Base-by-base conservation (phyloP, 2,329 filamentous ascomycete species). In the Lasiodiplodia hormozganensis region DNA sequence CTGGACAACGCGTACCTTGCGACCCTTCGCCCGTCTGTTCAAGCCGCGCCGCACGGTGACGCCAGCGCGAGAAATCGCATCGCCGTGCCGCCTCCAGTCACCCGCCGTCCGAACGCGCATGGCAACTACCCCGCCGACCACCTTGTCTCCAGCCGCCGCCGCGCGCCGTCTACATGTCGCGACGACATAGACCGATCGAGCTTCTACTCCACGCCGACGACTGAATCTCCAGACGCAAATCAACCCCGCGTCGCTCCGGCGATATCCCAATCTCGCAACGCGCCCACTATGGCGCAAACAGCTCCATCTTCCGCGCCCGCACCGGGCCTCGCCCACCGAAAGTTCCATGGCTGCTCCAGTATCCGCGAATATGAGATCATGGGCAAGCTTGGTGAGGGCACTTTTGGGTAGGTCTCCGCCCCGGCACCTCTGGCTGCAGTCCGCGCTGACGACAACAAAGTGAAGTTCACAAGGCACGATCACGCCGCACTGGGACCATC, bases 351-450 rank as follows among this genome's bases (percentile, higher is more conserved):
- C 70, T 97, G 95, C 84, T 96, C 94, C 60, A 89, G 88, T 75
- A 94, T 96, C 72, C 83, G 84, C 73, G 91, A 94, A 73, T 96
- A 96, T 78, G 92, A 94, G 73, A 83, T 96, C 47, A 82, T 92
- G 73, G 89, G 89, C 65, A 96, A 96, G 82, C 87, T 99, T 68
- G 95, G 95, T 73, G 95, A 98, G 79, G 95, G 95, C 70, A 98
- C 95, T 25, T 98, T 98, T 82, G 95, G 95, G 90, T 92, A 82
- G 74, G 88, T 67, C 23, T 8, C 43, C 14, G 2, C 65, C 36
- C 57, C 36, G n/a, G 57, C 34, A 11, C 57, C 18, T 38, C 51
- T 76, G 62, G 62, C 6, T 31, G 43, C 18, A 23, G 23, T 23
- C 43, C 4, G 34, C 53, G 53, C 70, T 67, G 51, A 57, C 34